phyloP scores from a whole-genome alignment of 2,329 filamentous ascomycete species.

The Diaporthe caulivora region DNA sequence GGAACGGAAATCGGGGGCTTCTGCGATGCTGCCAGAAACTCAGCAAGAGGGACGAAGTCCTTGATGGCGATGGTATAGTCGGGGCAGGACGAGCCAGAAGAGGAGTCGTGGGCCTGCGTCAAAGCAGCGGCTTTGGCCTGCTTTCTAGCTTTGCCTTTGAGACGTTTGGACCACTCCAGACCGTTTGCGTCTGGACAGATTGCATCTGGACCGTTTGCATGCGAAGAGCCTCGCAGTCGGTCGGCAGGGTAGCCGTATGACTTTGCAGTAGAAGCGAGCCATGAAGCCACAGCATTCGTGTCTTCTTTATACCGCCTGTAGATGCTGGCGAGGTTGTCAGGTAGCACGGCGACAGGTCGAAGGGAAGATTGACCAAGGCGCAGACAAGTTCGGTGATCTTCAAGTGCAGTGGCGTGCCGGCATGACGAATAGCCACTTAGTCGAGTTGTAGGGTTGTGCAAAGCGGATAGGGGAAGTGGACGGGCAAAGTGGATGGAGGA shows the following conservation, averaged over 20 bases:
- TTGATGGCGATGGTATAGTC: slow-evolving; percentile 53
- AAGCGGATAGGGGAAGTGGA: too few species aligned
- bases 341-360: neutral
- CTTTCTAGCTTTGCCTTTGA: slow-evolving; percentile 48
- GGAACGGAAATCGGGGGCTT: slow-evolving; percentile 48
- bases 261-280: slow-evolving; percentile 57
- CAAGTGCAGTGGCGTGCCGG: too few species aligned
- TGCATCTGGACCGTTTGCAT: neutral
- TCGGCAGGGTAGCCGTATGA: slow-evolving; percentile 48
- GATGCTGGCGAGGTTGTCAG: slow-evolving; percentile 40
- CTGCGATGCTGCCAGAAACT: slow-evolving; percentile 48
- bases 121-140: slow-evolving; percentile 39
- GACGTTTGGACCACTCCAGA: neutral
- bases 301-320: slow-evolving; percentile 58
- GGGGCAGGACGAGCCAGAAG: slow-evolving; percentile 12
- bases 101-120: neutral
- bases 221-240: slow-evolving; percentile 34
- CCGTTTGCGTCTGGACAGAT: neutral
- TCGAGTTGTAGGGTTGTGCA: too few species aligned
- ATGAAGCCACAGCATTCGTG: slow-evolving; percentile 53
- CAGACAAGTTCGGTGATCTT: too few species aligned
- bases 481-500: too few species aligned
- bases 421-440: too few species aligned
- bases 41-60: slow-evolving; percentile 54
- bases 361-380: neutral